Evolutionary conservation across 2,329 filamentous ascomycete species (phyloP).

Genomic region (Myriosclerotinia duriaeana): DNA sequence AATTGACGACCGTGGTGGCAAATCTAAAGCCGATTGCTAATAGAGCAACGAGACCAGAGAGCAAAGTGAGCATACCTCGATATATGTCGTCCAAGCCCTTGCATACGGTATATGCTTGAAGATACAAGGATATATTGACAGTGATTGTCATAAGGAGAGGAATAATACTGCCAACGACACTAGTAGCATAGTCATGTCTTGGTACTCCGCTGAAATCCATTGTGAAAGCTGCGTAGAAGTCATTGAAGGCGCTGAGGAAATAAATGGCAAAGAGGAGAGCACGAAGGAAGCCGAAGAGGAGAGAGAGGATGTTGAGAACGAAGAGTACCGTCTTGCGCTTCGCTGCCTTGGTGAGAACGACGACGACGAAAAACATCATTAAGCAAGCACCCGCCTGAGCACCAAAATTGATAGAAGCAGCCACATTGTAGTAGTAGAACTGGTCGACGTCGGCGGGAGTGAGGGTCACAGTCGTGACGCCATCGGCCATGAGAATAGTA

Average conservation of each 20-base stretch:
- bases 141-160: conserved; percentile 53
- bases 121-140: conserved; percentile 58
- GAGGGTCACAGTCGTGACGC: conserved; percentile 43
- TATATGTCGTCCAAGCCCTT: conserved; percentile 45
- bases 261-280: conserved; percentile 50
- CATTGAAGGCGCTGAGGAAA: conserved; percentile 52
- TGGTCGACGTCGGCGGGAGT: conserved; percentile 47
- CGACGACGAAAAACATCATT: conserved; percentile 56
- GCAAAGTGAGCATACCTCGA: conserved; percentile 47
- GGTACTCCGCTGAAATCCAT: conserved; percentile 49
- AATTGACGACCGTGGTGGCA: conserved; percentile 51
- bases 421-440: conserved; percentile 49
- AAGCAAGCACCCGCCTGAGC: conserved; percentile 60
- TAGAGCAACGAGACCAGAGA: conserved; percentile 51
- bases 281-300: conserved; percentile 55
- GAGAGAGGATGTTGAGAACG: conserved; percentile 56
- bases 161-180: conserved; percentile 50
- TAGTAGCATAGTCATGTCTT: conserved; percentile 46
- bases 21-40: conserved; percentile 55
- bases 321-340: conserved; percentile 61
- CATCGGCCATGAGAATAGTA: conserved; percentile 48
- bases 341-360: conserved; percentile 57
- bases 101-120: conserved; percentile 65
- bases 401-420: conserved; percentile 56
- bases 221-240: conserved; percentile 52